Percentiles rank a stretch among this genome's conserved stretches.
Conservation (phyloP, 148 eudicot species). For the Fallopia convolvulus region DNA sequence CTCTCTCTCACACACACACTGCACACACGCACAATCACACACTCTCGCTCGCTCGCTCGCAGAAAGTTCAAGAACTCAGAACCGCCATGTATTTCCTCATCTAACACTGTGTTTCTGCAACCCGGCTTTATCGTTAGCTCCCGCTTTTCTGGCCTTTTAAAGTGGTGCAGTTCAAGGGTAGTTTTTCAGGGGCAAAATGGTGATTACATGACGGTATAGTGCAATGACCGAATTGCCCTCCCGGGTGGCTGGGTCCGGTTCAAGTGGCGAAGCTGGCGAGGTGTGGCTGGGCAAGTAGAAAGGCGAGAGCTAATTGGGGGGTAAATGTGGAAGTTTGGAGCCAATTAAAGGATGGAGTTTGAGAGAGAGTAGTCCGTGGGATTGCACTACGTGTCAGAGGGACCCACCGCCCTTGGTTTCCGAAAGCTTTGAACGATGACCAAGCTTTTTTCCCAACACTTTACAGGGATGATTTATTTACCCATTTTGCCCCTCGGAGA, state of each 20-base stretch:
- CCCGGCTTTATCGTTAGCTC: constrained; percentile 41
- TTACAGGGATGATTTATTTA: neutral
- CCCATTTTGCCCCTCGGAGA: neutral
- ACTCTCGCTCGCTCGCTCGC: constrained; percentile 12
- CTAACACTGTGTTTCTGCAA: constrained; percentile 13
- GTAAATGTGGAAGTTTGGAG: constrained; percentile 10
- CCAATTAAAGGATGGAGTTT: neutral
- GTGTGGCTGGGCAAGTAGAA: neutral
- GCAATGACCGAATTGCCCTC: neutral
- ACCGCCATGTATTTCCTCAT: constrained; percentile 16
- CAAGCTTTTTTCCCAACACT: neutral
- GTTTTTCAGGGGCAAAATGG: neutral
- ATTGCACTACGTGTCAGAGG: constrained; percentile 11
- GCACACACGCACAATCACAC: neutral
- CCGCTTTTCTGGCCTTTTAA: constrained; percentile 71
- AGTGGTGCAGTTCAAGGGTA: constrained; percentile 16
- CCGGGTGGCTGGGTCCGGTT: neutral
- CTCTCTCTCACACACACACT: neutral
- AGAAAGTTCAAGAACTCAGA: constrained; percentile 14
- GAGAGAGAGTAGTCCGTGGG: constrained; percentile 6
- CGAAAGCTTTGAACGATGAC: constrained; percentile 15
- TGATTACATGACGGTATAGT: neutral
- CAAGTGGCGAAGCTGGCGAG: neutral
- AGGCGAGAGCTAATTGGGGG: constrained; percentile 8
- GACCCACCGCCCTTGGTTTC: constrained; percentile 11